A percentile compares a stretch with the other conserved stretches of the same genome.
Conservation (phyloP, 306 rosid species). For the Mimosa pudica region DNA sequence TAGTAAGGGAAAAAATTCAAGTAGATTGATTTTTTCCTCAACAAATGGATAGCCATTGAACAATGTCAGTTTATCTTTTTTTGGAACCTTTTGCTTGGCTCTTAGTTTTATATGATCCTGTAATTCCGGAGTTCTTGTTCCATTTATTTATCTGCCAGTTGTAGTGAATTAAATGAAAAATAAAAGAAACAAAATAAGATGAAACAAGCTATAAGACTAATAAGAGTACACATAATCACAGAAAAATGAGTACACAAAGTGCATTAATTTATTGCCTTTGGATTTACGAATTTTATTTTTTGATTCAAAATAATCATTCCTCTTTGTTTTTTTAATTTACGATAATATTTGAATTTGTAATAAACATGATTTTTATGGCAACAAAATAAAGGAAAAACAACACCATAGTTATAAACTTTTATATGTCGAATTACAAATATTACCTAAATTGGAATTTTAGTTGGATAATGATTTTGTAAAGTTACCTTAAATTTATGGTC, state of each 20-base stretch:
- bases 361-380: not conserved
- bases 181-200: conserved; percentile 29
- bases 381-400: not conserved
- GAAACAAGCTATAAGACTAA: not conserved
- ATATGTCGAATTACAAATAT: too few relatives aligned
- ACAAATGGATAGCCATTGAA: conserved; percentile 41
- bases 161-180: conserved; percentile 27
- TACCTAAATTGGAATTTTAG: not conserved
- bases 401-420: not conserved
- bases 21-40: conserved; percentile 32
- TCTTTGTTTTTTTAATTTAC: not conserved
- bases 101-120: conserved; percentile 45
- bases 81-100: conserved; percentile 39
- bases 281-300: not conserved
- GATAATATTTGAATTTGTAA: not conserved
- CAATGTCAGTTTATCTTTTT: conserved; percentile 39
- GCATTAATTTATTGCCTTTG: not conserved
- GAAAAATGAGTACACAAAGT: not conserved
- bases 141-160: conserved; percentile 35
- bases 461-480: too few relatives aligned
- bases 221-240: too few relatives aligned
- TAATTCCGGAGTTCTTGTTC: conserved; percentile 40
- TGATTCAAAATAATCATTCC: not conserved
- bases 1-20: not conserved
- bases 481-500: not conserved